Base-by-base conservation (phyloP, 768 basidiomycete species). In the Pleurotus cornucopiae region DNA sequence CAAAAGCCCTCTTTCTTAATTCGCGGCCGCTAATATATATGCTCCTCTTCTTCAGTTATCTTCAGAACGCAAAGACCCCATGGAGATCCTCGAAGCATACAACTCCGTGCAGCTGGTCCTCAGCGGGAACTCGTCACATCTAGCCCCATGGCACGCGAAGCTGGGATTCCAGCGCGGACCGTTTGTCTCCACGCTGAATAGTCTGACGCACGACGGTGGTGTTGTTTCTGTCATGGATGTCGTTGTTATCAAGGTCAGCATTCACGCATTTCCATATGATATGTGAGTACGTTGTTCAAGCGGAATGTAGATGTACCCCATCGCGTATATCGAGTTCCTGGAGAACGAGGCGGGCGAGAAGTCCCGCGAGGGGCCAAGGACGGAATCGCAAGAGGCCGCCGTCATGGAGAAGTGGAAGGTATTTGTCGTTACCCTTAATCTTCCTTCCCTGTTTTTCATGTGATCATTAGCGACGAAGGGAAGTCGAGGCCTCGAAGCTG, bases 111-210 rank as follows among this genome's bases (percentile, higher is more conserved):
- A 76, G 47, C 76, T 99, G 16, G 65, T 81, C 18, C 69, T 99
- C 14, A 77, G 80, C 3, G 94, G 91, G 2, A 99, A 99, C 68
- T 90, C 91, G 0, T 86, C 92, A 1, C 87, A 89, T 59, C 75
- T 95, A 52, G 89, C 88, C 3, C 81, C 85, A 0, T 99, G 97
- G 97, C 83, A 97, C 64, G 76, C 85, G 1, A 91, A 87, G 61
- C 79, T 99, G 5, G 97, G 97, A 5, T 92, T 92, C 64, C 81
- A 81, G 57, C 71, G 63, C 20, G 71, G 73, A 3, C 86, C 85
- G 1, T 89, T 80, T 63, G 76, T 95, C 23, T 83, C 91, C 0
- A 89, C 89, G 0, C 71, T 98, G 59, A 79, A 85, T 56, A 91
- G 88, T 64, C 69, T 99, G 49, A 86, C 86, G 0, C 67, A 84